Evolutionary conservation across 2,329 filamentous ascomycete genomes (phyloP).

Genomic region (Uncinocarpus reesii): DNA sequence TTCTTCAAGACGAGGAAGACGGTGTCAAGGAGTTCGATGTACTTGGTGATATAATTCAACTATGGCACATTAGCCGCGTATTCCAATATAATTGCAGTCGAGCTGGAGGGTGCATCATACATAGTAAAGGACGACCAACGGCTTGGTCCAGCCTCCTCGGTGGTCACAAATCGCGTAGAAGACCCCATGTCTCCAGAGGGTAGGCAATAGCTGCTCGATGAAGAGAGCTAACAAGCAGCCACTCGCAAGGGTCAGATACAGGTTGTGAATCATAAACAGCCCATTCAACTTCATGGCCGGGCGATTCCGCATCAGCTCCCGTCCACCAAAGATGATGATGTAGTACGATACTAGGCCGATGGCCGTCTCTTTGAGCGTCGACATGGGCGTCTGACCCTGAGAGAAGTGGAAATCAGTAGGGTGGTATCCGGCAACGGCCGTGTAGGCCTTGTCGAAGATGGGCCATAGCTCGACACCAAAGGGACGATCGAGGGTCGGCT

Average conservation of each 20-base stretch:
- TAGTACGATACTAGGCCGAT: slow-evolving; percentile 77
- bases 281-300: slow-evolving; percentile 70
- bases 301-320: slow-evolving; percentile 74
- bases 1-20: slow-evolving; percentile 94
- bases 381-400: slow-evolving; percentile 69
- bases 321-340: slow-evolving; percentile 73
- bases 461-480: slow-evolving; percentile 81
- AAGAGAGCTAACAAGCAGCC: slow-evolving; percentile 65
- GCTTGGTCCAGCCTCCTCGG: slow-evolving; percentile 77
- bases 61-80: slow-evolving; percentile 39
- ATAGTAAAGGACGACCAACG: slow-evolving; percentile 81
- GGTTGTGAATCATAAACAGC: slow-evolving; percentile 84
- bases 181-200: slow-evolving; percentile 63
- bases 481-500: slow-evolving; percentile 70
- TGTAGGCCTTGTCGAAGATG: slow-evolving; percentile 73
- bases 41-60: slow-evolving; percentile 93
- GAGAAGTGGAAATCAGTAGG: slow-evolving; percentile 71
- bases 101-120: slow-evolving; percentile 44
- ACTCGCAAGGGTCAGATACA: slow-evolving; percentile 74
- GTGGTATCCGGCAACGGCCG: slow-evolving; percentile 60
- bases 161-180: slow-evolving; percentile 67
- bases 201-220: slow-evolving; percentile 73
- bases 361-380: slow-evolving; percentile 66
- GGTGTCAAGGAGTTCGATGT: slow-evolving; percentile 81
- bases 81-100: background rate